Evolutionary conservation across 768 basidiomycete genomes (phyloP).

Genomic region (Russula sp.): DNA sequence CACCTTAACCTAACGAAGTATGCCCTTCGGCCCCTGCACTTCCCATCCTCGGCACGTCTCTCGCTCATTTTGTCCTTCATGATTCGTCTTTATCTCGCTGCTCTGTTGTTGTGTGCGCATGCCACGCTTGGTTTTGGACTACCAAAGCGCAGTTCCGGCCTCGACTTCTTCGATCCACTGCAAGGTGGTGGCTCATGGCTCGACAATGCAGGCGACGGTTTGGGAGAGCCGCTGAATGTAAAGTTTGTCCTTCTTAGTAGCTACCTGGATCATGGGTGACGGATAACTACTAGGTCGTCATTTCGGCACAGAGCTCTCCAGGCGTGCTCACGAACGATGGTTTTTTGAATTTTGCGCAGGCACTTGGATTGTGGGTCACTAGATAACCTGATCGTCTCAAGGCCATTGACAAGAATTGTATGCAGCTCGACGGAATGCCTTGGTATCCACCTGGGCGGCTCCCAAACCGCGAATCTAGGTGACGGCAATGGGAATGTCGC

Average conservation of each 20-base stretch:
- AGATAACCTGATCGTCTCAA: not conserved
- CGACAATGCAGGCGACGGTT: slow-evolving; percentile 31
- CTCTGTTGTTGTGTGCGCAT: slow-evolving; percentile 15
- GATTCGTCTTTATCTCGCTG: too few species aligned
- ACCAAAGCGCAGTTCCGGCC: slow-evolving; percentile 1
- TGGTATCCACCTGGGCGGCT: slow-evolving; percentile 30
- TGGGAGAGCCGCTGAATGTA: slow-evolving; percentile 43
- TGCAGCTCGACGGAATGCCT: slow-evolving; percentile 38
- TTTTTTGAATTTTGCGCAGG: slow-evolving; percentile 49
- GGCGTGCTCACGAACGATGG: slow-evolving; percentile 49
- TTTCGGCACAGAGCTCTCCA: slow-evolving; percentile 56
- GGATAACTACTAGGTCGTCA: slow-evolving; percentile 40
- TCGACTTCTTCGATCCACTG: slow-evolving; percentile 32
- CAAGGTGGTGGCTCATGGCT: slow-evolving; percentile 39
- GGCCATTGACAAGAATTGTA: slow-evolving; percentile 25
- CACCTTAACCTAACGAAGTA: not conserved
- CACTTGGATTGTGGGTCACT: slow-evolving; percentile 52
- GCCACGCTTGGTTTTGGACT: slow-evolving; percentile 1
- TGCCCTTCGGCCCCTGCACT: not conserved
- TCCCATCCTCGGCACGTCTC: too few species aligned
- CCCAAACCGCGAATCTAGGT: slow-evolving; percentile 40
- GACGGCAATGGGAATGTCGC: slow-evolving; percentile 42
- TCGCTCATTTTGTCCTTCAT: slow-evolving; percentile 4
- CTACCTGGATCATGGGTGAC: not conserved
- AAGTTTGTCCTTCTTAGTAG: not conserved